Evolutionary conservation across 192 early-diverging fungal genomes (phyloP).

Genomic region (Fimicolochytrium jonesii): DNA sequence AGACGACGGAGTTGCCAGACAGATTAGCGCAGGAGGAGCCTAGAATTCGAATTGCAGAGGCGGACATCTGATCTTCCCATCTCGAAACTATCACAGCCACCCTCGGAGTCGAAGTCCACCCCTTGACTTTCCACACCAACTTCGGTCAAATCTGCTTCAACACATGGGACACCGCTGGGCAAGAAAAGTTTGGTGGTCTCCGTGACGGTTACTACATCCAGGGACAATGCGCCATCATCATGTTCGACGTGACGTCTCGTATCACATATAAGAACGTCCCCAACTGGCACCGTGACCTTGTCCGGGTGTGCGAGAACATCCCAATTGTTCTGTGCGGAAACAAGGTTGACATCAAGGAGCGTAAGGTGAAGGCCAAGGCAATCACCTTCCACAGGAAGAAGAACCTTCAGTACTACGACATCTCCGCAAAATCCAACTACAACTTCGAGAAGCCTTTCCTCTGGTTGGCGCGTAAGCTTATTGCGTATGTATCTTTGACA

Average conservation of each 20-base stretch:
- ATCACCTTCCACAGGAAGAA: slow-evolving; percentile 99
- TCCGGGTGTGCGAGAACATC: slow-evolving; percentile 99
- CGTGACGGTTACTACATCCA: slow-evolving; percentile 93
- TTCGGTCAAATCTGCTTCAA: slow-evolving; percentile 96
- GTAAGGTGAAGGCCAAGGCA: slow-evolving; percentile 99
- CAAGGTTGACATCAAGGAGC: slow-evolving; percentile 99
- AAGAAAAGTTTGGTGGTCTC: slow-evolving; percentile 99
- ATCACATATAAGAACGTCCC: slow-evolving; percentile 99
- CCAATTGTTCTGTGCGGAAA: slow-evolving; percentile 99
- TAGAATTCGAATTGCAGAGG: no score
- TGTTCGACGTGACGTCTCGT: slow-evolving; percentile 99
- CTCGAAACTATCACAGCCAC: slow-evolving; percentile 85
- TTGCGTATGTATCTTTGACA: slow-evolving; percentile 49
- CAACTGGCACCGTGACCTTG: slow-evolving; percentile 99
- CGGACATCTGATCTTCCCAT: no score
- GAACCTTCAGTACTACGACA: slow-evolving; percentile 99
- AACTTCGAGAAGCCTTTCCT: slow-evolving; percentile 99
- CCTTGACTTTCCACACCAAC: slow-evolving; percentile 96
- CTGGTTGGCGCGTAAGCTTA: slow-evolving; percentile 97
- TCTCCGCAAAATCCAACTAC: slow-evolving; percentile 99
- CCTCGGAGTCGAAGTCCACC: slow-evolving; percentile 99
- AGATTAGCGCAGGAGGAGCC: no score
- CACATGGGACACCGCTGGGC: slow-evolving; percentile 97
- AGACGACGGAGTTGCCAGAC: no score
- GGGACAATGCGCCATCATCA: slow-evolving; percentile 99